phyloP scores from a whole-genome alignment of 2,329 filamentous ascomycete genomes.

The Paecilomyces fulvus region DNA sequence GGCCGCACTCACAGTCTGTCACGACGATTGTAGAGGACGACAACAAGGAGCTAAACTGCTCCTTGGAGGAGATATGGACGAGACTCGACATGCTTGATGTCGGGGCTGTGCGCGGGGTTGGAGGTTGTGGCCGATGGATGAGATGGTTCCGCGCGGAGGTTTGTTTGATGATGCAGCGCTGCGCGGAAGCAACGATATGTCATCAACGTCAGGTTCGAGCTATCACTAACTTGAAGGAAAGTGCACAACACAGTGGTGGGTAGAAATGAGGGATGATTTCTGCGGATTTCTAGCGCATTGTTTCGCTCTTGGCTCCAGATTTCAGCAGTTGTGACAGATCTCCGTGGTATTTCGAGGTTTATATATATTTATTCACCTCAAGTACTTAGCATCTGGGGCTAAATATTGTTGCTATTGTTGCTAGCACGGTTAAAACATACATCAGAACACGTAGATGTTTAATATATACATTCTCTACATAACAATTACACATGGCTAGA shows the following conservation, averaged over 20 bases:
- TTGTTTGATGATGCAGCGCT: background rate
- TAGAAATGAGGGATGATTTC: background rate
- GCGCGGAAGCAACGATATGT: background rate
- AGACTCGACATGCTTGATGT: constrained; percentile 32
- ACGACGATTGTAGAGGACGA: constrained; percentile 70
- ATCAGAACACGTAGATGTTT: no score
- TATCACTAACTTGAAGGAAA: background rate
- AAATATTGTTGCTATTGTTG: no score
- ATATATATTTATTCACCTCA: background rate
- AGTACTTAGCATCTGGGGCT: no score
- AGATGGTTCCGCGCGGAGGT: background rate
- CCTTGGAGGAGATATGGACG: constrained; percentile 52
- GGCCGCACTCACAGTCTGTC: constrained; percentile 67
- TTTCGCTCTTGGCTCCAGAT: background rate
- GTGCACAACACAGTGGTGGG: background rate
- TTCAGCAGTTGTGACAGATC: background rate
- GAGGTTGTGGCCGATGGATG: constrained; percentile 7
- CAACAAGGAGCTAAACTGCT: constrained; percentile 61
- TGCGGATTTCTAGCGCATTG: background rate
- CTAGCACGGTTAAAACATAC: no score
- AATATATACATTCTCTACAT: no score
- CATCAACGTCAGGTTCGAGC: background rate
- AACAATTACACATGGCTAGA: no score
- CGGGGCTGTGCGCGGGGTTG: constrained; percentile 6
- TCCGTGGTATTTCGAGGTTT: background rate